Evolutionary conservation across 768 basidiomycete genomes (phyloP), one percentile per base, ranked within the genome.

Genomic region (Lepiota subincarnata): DNA sequence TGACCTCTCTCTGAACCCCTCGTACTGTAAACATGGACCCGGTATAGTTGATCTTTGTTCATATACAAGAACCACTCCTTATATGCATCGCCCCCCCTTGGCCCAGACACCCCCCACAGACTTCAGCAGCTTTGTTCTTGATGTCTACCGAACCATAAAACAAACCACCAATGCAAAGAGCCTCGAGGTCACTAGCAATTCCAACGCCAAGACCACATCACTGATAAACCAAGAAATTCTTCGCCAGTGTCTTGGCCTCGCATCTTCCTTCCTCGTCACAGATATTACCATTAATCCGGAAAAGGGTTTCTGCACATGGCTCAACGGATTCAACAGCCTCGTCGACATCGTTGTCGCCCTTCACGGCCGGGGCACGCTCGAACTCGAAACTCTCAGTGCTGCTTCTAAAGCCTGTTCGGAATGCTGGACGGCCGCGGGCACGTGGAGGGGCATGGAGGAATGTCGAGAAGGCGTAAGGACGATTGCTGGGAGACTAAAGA

Each of bases 201-300:
- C 20, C 57, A 36, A 57, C 59, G 26, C 8, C 51, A 40, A 48
- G 31, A 7, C 44, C 13, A 58, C 53, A 19, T 60, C 60, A 16
- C 48, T 67, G 1, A 76, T 90, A 26, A 81, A 88, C 67, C 89
- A 91, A 68, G 61, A 62, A 12, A 61, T 77, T 35, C 72, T 91
- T 38, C 80, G 85, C 52, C 79, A 80, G 35, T 86, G 82, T 62
- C 71, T 91, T 43, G 76, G 76, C 13, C 80, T 90, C 36, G 79
- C 89, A 12, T 84, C 89, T 1, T 87, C 89, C n/a, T 89, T 85
- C 63, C 80, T 91, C 41, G 65, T 92, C 55, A 83, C 88, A 11
- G 89, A 92, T 68, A 76, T 78, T 0, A 83, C 81, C 53, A 89
- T 75, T 58, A 82, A 83, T 61, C 73, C 80, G 0, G 76, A 77